Conservation (phyloP, 2,329 filamentous ascomycete genomes). For the Xylariales sp. region DNA sequence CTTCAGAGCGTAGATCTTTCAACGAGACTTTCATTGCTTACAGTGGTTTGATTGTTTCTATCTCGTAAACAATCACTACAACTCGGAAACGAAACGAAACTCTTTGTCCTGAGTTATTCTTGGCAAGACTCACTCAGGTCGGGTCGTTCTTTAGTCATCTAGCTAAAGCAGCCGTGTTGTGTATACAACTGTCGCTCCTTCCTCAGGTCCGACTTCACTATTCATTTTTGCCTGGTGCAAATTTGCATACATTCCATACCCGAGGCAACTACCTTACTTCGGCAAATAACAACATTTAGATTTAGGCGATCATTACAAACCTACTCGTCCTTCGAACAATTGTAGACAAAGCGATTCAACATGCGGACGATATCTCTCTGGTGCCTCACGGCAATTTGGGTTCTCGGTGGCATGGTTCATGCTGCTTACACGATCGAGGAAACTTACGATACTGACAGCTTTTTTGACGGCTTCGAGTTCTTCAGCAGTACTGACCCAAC, state of each 20-base stretch:
- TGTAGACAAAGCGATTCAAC: background rate
- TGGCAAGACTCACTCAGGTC: too few species aligned
- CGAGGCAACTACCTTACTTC: background rate
- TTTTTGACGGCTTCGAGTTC: constrained; percentile 53
- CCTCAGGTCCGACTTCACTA: background rate
- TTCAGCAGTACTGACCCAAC: constrained; percentile 63
- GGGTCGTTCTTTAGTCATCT: too few species aligned
- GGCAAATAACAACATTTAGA: too few species aligned
- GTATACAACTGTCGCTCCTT: constrained; percentile 2
- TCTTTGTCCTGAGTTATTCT: too few species aligned
- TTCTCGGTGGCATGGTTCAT: constrained; percentile 10
- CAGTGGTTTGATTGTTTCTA: too few species aligned
- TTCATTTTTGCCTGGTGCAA: constrained; percentile 2
- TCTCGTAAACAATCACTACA: too few species aligned
- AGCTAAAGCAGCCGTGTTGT: too few species aligned
- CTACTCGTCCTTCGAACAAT: too few species aligned
- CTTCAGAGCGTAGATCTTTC: too few species aligned
- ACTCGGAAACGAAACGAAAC: too few species aligned
- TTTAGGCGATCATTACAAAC: too few species aligned
- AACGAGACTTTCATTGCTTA: too few species aligned
- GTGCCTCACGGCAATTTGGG: constrained; percentile 1
- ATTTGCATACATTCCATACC: background rate
- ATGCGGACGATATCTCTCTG: background rate
- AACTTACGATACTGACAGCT: constrained; percentile 47
- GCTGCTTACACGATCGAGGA: constrained; percentile 41